Percentiles rank a stretch among this genome's conserved stretches.
Evolutionary conservation across 208 protist species (phyloP).

Genomic region (Leptomonas seymouri): DNA sequence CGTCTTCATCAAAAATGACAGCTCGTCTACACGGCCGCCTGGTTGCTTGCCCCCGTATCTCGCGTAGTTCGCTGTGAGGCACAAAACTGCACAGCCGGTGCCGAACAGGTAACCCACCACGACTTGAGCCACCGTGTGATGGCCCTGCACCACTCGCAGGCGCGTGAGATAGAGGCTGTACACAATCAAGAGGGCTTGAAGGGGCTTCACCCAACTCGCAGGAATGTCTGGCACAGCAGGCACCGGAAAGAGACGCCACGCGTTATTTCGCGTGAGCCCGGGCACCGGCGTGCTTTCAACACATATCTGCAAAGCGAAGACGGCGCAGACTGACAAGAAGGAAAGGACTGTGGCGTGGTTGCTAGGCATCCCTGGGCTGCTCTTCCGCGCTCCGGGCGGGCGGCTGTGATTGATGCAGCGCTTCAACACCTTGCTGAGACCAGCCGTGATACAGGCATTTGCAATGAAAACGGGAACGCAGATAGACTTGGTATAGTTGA

Average conservation of each 20-base stretch:
- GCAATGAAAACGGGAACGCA: constrained; percentile 51
- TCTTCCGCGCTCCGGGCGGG: constrained; percentile 47
- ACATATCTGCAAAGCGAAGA: constrained; percentile 30
- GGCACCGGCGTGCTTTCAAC: neutral
- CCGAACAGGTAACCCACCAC: constrained; percentile 48
- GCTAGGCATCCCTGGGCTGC: constrained; percentile 71
- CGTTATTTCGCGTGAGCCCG: neutral
- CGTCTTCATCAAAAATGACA: constrained; percentile 30
- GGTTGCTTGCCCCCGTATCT: constrained; percentile 26
- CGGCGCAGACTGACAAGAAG: constrained; percentile 39
- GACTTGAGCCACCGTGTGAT: constrained; percentile 62
- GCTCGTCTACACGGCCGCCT: constrained; percentile 50
- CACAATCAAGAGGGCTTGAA: constrained; percentile 29
- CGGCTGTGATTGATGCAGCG: constrained; percentile 56
- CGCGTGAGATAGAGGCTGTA: constrained; percentile 44
- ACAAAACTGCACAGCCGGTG: constrained; percentile 10
- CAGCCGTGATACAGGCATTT: constrained; percentile 42
- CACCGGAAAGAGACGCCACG: neutral
- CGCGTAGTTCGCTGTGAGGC: constrained; percentile 37
- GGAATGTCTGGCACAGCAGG: constrained; percentile 11
- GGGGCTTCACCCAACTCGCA: constrained; percentile 2
- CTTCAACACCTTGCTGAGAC: constrained; percentile 48
- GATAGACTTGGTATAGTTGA: constrained; percentile 22
- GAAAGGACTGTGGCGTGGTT: constrained; percentile 62
- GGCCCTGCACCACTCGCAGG: constrained; percentile 43